Percentiles rank a stretch among this genome's conserved stretches.
Evolutionary conservation across 805 yeast genomes (phyloP).

Genomic region (Cyberlindnera maritima): DNA sequence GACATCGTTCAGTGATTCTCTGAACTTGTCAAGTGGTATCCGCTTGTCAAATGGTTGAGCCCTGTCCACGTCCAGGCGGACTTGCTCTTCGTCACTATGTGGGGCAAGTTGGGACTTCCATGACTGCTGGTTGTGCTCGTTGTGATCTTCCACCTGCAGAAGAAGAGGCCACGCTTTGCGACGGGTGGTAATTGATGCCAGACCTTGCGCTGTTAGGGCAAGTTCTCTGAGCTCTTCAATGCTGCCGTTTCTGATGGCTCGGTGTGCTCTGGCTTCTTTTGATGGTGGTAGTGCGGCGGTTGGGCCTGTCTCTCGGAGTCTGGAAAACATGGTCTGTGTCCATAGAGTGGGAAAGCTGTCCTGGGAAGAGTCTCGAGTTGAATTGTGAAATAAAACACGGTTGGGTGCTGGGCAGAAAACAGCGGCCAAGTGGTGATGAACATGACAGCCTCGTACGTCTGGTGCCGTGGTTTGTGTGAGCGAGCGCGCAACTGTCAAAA

Average conservation of each 20-base stretch:
- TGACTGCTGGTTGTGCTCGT: neutral
- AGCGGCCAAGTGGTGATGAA: neutral
- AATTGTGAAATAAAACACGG: no score
- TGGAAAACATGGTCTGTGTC: neutral
- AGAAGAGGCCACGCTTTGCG: slow-evolving; percentile 46
- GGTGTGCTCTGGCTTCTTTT: neutral
- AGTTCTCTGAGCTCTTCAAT: neutral
- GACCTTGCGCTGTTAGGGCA: neutral
- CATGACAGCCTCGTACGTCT: no score
- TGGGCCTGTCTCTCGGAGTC: neutral
- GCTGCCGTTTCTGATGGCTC: neutral
- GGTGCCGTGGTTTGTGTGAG: no score
- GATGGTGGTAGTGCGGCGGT: neutral
- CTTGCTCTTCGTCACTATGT: slow-evolving; percentile 79
- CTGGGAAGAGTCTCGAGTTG: no score
- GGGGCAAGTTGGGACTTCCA: neutral
- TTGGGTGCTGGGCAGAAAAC: neutral
- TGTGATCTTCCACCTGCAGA: neutral
- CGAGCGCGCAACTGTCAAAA: no score
- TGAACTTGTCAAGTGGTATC: slow-evolving; percentile 22
- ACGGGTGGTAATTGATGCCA: neutral
- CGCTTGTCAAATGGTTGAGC: slow-evolving; percentile 50
- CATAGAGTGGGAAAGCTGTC: neutral
- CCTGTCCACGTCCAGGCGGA: slow-evolving; percentile 71
- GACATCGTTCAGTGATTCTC: slow-evolving; percentile 30